A percentile compares a stretch with the other conserved stretches of the same genome.
Evolutionary conservation across 148 eudicot species (phyloP).

Genomic region (Nepenthes gracilis): DNA sequence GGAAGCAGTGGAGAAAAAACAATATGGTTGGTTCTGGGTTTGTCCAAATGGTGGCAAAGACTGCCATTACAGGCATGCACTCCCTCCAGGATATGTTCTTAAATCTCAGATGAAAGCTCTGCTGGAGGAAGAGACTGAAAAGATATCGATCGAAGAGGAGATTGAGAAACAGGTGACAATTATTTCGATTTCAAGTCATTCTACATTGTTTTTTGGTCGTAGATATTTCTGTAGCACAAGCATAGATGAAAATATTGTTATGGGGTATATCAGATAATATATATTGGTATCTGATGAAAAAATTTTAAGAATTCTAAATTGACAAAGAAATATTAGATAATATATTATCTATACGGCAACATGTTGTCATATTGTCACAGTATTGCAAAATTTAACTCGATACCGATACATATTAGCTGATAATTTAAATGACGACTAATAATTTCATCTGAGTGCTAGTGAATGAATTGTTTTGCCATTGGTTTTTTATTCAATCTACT

Average conservation of each 20-base stretch:
- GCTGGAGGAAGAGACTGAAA: slow-evolving; percentile 78
- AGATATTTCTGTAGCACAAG: too few species aligned
- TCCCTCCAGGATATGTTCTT: slow-evolving; percentile 84
- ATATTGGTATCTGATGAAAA: too few species aligned
- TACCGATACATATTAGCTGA: too few species aligned
- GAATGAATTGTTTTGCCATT: not conserved
- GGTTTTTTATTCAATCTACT: slow-evolving; percentile 3
- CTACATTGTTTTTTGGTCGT: not conserved
- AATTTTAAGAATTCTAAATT: too few species aligned
- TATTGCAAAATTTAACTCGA: too few species aligned
- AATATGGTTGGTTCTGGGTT: slow-evolving; percentile 97
- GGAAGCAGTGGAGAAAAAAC: slow-evolving; percentile 95
- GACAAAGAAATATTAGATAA: too few species aligned
- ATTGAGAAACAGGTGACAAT: slow-evolving; percentile 73
- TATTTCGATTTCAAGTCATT: not conserved
- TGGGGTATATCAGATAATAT: too few species aligned
- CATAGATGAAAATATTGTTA: too few species aligned
- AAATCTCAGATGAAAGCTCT: slow-evolving; percentile 98
- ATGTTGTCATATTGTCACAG: not conserved
- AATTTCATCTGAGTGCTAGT: not conserved
- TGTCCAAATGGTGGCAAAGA: slow-evolving; percentile 95
- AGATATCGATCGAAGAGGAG: slow-evolving; percentile 71
- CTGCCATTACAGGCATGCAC: slow-evolving; percentile 91
- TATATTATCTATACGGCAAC: too few species aligned
- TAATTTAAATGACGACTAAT: too few species aligned